A percentile compares a stretch with the other conserved stretches of the same genome.
Evolutionary conservation across 805 yeast genomes (phyloP).

Genomic region (Teunomyces lycoperdinae): DNA sequence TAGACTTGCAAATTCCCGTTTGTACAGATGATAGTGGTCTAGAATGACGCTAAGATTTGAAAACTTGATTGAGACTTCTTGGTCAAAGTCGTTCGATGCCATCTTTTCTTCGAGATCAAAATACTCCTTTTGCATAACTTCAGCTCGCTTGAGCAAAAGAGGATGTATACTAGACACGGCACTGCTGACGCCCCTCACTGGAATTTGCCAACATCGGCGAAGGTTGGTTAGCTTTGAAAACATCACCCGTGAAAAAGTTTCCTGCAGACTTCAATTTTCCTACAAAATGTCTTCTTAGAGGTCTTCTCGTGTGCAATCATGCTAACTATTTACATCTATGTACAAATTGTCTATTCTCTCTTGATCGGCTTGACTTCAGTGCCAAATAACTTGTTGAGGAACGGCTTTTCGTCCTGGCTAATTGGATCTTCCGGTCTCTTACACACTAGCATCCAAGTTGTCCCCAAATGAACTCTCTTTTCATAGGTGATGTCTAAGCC

Average conservation of each 20-base stretch:
- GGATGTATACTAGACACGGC: constrained; percentile 35
- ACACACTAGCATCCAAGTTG: constrained; percentile 83
- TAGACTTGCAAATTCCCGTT: constrained; percentile 23
- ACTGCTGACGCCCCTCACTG: constrained; percentile 1
- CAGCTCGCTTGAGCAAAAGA: constrained; percentile 35
- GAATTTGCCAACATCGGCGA: not conserved
- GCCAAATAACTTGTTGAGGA: constrained; percentile 41
- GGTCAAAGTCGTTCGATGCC: constrained; percentile 31
- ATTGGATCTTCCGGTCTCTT: constrained; percentile 68
- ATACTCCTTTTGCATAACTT: constrained; percentile 27
- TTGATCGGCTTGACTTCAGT: constrained; percentile 28
- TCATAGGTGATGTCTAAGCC: constrained; percentile 82
- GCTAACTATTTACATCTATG: constrained; percentile 3
- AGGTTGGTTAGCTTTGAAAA: not conserved
- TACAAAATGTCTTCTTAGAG: too few species aligned
- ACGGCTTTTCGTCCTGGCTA: constrained; percentile 42
- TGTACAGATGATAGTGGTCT: constrained; percentile 30
- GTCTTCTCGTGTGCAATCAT: not conserved
- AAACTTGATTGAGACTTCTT: constrained; percentile 30
- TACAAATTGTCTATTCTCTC: constrained; percentile 10
- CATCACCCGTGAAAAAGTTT: not conserved
- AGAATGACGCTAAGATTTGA: constrained; percentile 30
- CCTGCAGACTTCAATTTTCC: too few species aligned
- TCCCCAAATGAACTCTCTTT: constrained; percentile 81
- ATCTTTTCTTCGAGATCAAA: constrained; percentile 25